Percentiles rank a stretch among this genome's conserved stretches.
phyloP scores from a whole-genome alignment of 176 grass and related monocot species.

The Rhynchospora pubera region DNA sequence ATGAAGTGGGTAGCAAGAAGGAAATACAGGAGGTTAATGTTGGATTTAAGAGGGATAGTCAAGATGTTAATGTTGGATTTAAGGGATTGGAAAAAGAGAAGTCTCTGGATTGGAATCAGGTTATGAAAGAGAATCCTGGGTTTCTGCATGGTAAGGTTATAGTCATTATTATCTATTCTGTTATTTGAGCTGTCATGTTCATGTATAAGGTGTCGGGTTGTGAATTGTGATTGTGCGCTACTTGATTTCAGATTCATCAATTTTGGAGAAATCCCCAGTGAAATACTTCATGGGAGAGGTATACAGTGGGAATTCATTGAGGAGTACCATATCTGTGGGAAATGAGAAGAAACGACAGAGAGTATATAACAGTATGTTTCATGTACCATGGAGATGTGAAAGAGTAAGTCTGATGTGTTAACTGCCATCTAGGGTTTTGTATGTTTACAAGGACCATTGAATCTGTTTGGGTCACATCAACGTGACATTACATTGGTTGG shows the following conservation, averaged over 20 bases:
- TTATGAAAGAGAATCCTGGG: constrained; percentile 47
- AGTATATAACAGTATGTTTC: constrained; percentile 99
- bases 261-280: constrained; percentile 58
- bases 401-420: constrained; percentile 41
- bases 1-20: constrained; percentile 30
- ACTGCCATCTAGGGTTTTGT: background rate
- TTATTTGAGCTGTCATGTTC: background rate
- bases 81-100: constrained; percentile 68
- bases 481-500: background rate
- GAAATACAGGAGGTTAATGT: constrained; percentile 45
- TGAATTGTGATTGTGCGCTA: background rate
- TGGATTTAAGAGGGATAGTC: constrained; percentile 30
- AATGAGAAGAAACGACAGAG: constrained; percentile 96
- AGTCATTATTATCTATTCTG: background rate
- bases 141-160: constrained; percentile 46
- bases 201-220: background rate
- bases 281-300: constrained; percentile 90
- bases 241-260: constrained; percentile 22
- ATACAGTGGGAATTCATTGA: constrained; percentile 79
- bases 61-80: constrained; percentile 28
- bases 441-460: background rate
- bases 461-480: background rate
- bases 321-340: constrained; percentile 89
- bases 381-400: constrained; percentile 99
- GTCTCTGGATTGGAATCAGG: constrained; percentile 79